Evolutionary conservation across 163 green algal species (phyloP).

Genomic region (Scenedesmus sp.): DNA sequence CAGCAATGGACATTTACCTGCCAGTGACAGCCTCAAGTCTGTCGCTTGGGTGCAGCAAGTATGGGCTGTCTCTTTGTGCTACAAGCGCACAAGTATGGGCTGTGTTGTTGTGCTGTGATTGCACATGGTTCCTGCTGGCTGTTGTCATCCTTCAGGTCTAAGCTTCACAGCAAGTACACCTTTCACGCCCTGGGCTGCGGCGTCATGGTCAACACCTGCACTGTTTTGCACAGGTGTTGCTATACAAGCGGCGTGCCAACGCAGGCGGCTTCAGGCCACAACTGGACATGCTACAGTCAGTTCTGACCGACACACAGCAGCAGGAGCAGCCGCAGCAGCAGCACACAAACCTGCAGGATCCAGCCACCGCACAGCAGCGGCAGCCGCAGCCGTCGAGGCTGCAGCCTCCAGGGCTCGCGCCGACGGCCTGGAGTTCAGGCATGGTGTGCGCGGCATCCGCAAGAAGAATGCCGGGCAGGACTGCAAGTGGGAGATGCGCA

Average conservation of each 20-base stretch:
- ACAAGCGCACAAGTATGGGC: too few species aligned
- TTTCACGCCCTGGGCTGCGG: background rate
- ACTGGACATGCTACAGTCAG: background rate
- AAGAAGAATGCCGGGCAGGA: background rate
- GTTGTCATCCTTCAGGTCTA: too few species aligned
- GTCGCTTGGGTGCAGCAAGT: too few species aligned
- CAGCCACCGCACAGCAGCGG: slow-evolving; percentile 32
- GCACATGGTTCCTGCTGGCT: too few species aligned
- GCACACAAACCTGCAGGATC: background rate
- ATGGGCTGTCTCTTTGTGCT: too few species aligned
- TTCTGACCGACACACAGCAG: background rate
- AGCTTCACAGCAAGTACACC: too few species aligned
- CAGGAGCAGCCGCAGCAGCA: background rate
- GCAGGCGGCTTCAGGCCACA: background rate
- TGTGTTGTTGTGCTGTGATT: too few species aligned
- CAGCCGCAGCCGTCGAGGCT: background rate
- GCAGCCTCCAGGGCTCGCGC: slow-evolving; percentile 1
- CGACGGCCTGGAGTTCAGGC: background rate
- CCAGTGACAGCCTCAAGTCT: too few species aligned
- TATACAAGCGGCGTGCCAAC: background rate
- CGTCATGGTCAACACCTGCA: background rate
- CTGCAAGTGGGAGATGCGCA: background rate
- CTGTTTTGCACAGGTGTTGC: slow-evolving; percentile 6
- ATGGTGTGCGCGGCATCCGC: background rate
- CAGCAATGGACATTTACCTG: too few species aligned